Conservation (phyloP, 805 yeast genomes). For the Candida bentonensis region DNA sequence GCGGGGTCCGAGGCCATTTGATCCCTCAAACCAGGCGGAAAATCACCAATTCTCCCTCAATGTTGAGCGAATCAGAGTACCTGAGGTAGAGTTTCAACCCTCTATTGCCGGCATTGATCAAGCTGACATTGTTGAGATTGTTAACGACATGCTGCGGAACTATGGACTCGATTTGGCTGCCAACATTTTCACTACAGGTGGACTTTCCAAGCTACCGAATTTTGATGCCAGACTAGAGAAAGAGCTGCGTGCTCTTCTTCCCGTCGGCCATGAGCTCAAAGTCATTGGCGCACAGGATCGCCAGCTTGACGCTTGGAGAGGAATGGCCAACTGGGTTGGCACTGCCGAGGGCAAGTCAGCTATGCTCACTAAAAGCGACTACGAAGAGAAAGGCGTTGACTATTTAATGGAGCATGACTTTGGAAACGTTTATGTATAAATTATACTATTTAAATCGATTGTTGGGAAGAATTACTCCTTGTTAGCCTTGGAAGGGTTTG, state of each 20-base stretch:
- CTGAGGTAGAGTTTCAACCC: constrained; percentile 88
- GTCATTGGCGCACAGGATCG: constrained; percentile 60
- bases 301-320: constrained; percentile 76
- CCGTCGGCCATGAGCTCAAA: constrained; percentile 45
- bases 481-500: constrained; percentile 1
- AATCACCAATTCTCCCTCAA: constrained; percentile 85
- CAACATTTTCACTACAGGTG: constrained; percentile 79
- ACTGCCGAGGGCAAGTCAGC: constrained; percentile 31
- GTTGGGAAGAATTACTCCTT: background rate
- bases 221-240: constrained; percentile 50
- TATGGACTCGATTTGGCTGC: constrained; percentile 33
- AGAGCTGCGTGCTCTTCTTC: constrained; percentile 62
- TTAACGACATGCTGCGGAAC: constrained; percentile 27
- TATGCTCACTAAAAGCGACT: constrained; percentile 55
- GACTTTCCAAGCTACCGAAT: constrained; percentile 52
- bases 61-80: constrained; percentile 80
- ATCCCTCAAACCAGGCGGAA: constrained; percentile 69
- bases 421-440: constrained; percentile 6
- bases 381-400: constrained; percentile 79
- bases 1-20: constrained; percentile 81
- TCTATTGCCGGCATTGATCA: constrained; percentile 90
- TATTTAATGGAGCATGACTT: constrained; percentile 32
- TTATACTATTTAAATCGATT: background rate
- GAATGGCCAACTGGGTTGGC: constrained; percentile 72
- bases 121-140: constrained; percentile 77